Percentiles rank a stretch among this genome's conserved stretches.
phyloP scores from a whole-genome alignment of 2,329 filamentous ascomycete genomes.

The Pseudomassariella vexata region DNA sequence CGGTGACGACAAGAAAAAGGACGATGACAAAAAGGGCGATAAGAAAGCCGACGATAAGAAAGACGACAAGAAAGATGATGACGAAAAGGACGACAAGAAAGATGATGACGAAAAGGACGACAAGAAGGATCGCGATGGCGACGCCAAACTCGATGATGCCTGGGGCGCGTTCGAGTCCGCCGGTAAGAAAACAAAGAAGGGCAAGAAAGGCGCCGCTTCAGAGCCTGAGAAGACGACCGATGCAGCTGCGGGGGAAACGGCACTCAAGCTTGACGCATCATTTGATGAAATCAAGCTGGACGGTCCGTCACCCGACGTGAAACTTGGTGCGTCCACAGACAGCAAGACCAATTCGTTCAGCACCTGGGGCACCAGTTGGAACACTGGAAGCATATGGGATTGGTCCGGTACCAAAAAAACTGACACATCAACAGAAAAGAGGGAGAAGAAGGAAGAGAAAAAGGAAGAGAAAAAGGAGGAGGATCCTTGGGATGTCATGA shows the following conservation, averaged over 20 bases:
- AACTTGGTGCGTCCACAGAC: slow-evolving; percentile 39
- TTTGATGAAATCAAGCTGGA: slow-evolving; percentile 33
- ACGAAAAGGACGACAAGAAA: slow-evolving; percentile 27
- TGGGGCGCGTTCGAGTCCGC: slow-evolving; percentile 42
- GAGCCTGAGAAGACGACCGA: slow-evolving; percentile 24
- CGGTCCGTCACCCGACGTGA: slow-evolving; percentile 53
- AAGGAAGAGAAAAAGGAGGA: slow-evolving; percentile 38
- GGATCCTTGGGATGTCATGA: slow-evolving; percentile 46
- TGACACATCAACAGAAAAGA: slow-evolving; percentile 30
- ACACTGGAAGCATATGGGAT: slow-evolving; percentile 41
- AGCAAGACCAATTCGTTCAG: slow-evolving; percentile 40
- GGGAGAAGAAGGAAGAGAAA: slow-evolving; percentile 32
- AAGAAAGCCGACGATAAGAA: slow-evolving; percentile 14
- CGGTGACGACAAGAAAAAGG: slow-evolving; percentile 28
- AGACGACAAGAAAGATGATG: slow-evolving; percentile 25
- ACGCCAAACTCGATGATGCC: slow-evolving; percentile 40
- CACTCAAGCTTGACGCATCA: slow-evolving; percentile 39
- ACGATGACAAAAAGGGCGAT: slow-evolving; percentile 21
- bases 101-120: no score
- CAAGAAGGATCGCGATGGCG: slow-evolving; percentile 32
- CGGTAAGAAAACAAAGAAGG: slow-evolving; percentile 51
- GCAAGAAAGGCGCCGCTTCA: slow-evolving; percentile 35
- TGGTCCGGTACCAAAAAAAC: slow-evolving; percentile 29
- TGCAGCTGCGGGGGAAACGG: slow-evolving; percentile 9
- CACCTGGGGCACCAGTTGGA: slow-evolving; percentile 57